These are phyloP conservation scores for Geosmithia putterillii DNA, from an alignment of 2,329 filamentous ascomycete genomes.

Conservation along the genomic window DNA sequence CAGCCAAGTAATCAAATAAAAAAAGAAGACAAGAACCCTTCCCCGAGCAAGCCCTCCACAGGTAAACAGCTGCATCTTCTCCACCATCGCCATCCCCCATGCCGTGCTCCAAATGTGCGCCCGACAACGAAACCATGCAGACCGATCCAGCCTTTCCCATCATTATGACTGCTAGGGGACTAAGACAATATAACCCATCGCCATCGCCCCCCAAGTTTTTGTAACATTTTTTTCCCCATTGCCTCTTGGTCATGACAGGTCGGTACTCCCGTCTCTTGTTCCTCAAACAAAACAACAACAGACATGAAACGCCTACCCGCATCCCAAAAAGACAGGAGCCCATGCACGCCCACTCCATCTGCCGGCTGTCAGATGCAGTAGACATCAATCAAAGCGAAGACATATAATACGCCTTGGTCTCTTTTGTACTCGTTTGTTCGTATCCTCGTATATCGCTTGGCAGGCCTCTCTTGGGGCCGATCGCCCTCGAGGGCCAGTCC, in stretches of 20 bases:
- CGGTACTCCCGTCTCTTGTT: too few relatives aligned
- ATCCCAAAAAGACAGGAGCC: not conserved
- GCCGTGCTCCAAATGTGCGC: not conserved
- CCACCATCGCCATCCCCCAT: not conserved
- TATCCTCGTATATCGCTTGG: not conserved
- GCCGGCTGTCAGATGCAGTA: not conserved
- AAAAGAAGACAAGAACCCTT: not conserved
- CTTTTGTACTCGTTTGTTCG: not conserved
- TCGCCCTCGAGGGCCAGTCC: not conserved
- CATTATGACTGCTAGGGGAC: slow-evolving; percentile 1
- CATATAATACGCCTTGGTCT: not conserved
- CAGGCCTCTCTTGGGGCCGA: not conserved
- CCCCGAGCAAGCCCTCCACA: not conserved
- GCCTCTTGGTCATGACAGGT: not conserved
- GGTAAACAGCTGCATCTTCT: not conserved
- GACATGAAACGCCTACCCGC: not conserved
- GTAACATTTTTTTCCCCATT: not conserved
- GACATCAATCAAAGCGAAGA: not conserved
- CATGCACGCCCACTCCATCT: not conserved
- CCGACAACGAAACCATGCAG: slow-evolving; percentile 3
- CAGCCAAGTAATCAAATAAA: not conserved
- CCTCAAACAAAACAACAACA: not conserved
- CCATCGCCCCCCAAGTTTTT: not conserved
- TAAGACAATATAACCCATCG: not conserved
- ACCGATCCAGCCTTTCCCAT: slow-evolving; percentile 1